A percentile compares a stretch with the other conserved stretches of the same genome.
Evolutionary conservation across 2,329 filamentous ascomycete genomes (phyloP).

Genomic region (Penicillium griseofulvum): DNA sequence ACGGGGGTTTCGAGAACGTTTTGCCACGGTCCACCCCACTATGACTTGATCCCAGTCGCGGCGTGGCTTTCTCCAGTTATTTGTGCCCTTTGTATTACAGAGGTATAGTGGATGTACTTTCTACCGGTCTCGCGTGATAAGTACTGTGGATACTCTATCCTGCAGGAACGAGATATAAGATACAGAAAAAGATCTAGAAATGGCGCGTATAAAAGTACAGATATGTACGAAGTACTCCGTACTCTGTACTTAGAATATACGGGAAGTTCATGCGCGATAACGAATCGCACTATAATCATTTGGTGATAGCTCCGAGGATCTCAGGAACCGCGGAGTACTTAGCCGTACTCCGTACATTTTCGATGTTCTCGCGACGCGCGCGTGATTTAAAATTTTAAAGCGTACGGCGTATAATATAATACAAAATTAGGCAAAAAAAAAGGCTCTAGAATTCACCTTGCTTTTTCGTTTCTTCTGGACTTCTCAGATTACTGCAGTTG

Average conservation of each 20-base stretch:
- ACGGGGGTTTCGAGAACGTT: slow-evolving; percentile 29
- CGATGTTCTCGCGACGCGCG: slow-evolving; percentile 4
- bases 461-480: not conserved
- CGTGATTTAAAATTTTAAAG: slow-evolving; percentile 2
- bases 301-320: slow-evolving; percentile 3
- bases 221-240: no score
- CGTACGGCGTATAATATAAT: not conserved
- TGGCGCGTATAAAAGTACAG: not conserved
- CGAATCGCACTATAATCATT: slow-evolving; percentile 8
- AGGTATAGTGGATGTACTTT: not conserved
- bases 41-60: slow-evolving; percentile 12
- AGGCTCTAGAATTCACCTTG: not conserved
- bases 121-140: slow-evolving; percentile 1
- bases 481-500: slow-evolving; percentile 2
- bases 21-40: slow-evolving; percentile 34
- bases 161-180: slow-evolving; percentile 2
- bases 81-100: slow-evolving; percentile 6
- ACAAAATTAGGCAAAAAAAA: not conserved
- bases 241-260: no score
- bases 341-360: slow-evolving; percentile 2
- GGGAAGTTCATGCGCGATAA: slow-evolving; percentile 12
- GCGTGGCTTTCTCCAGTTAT: slow-evolving; percentile 17
- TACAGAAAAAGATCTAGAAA: not conserved
- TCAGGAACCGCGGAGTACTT: slow-evolving; percentile 11
- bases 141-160: not conserved